Base-by-base conservation (phyloP, 192 early-diverging fungal species). In the Backusella macrospora region DNA sequence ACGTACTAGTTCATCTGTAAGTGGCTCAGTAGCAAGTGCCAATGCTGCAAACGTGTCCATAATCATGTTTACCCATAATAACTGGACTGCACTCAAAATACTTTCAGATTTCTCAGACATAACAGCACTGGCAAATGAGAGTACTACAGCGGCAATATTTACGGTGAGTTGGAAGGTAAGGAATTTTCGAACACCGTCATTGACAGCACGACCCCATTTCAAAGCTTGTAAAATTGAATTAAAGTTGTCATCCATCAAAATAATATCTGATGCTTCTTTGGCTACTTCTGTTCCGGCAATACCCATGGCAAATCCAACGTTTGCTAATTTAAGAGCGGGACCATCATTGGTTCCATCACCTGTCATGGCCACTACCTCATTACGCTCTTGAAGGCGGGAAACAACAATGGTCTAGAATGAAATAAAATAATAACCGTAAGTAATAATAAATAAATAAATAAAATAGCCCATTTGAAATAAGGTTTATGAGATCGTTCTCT, bases 31-130 rank as follows among this genome's bases (percentile, higher is more conserved):
- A 15, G 95, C 95, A 23, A 98, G 87, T 14, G 94, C 95, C 40
- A 97, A 85, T 14, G 95, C 95, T n/a, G 96, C 95, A 49, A 96
- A 86, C 0, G 95, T 94, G 80, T 96, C 94, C 94, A 96, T 96
- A 78, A 96, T 96, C 84, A 98, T 83, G 81, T 97, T 98, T 37
- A 98, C 90, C 93, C 95, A 98, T 65, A 98, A 87, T 74, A 98
- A 82, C 82, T 98, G 96, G 45, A 97, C 91, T 5, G 95, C 94
- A 26, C 90, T 93, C 68, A 98, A 86, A 34, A 93, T 90, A 9
- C 92, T 92, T 70, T 90, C 84, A 73, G 89, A 87, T 6, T 83
- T 84, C n/a, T 89, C 82, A 64, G 92, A 92, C 40, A 83, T 77
- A n/a, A 92, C 79, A 3, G 92, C 85, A 49, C 88, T 90, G 38